Percentiles rank a stretch among this genome's conserved stretches.
These are phyloP conservation scores for Cephaloascus albidus DNA, from an alignment of 805 yeast species.

Conservation along the genomic window DNA sequence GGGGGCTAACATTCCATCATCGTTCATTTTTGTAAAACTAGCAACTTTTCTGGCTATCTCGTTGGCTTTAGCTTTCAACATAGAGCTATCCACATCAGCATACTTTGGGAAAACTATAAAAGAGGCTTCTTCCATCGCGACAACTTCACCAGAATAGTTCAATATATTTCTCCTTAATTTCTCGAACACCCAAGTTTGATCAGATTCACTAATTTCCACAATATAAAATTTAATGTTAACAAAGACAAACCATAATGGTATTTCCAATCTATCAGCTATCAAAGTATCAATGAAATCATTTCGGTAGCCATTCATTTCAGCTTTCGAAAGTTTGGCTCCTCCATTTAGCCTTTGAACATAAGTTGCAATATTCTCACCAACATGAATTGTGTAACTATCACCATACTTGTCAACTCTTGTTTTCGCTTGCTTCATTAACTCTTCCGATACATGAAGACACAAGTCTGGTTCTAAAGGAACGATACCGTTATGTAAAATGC, in stretches of 20 bases:
- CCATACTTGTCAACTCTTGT: constrained; percentile 48
- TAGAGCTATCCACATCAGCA: constrained; percentile 3
- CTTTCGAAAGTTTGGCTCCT: constrained; percentile 7
- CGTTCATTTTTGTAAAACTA: constrained; percentile 4
- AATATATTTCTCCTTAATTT: constrained; percentile 16
- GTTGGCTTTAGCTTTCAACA: constrained; percentile 4
- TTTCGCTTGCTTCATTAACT: constrained; percentile 11
- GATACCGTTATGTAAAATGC: constrained; percentile 31
- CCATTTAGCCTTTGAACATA: constrained; percentile 7
- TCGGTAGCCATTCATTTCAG: constrained; percentile 4
- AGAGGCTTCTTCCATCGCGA: constrained; percentile 19
- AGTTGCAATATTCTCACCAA: constrained; percentile 7
- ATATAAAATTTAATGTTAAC: constrained; percentile 22
- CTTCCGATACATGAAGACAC: constrained; percentile 31
- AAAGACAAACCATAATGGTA: constrained; percentile 23
- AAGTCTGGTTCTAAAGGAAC: constrained; percentile 56
- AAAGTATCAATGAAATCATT: constrained; percentile 7
- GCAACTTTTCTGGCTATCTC: constrained; percentile 9
- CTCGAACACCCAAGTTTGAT: constrained; percentile 3
- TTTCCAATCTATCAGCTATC: constrained; percentile 4
- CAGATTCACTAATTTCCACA: constrained; percentile 5
- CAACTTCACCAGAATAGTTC: constrained; percentile 34
- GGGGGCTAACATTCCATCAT: constrained; percentile 4
- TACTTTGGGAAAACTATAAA: constrained; percentile 26
- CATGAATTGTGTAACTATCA: constrained; percentile 42